Evolutionary conservation across 345 rosid species (phyloP).

Genomic region (Cochlearia excelsa): DNA sequence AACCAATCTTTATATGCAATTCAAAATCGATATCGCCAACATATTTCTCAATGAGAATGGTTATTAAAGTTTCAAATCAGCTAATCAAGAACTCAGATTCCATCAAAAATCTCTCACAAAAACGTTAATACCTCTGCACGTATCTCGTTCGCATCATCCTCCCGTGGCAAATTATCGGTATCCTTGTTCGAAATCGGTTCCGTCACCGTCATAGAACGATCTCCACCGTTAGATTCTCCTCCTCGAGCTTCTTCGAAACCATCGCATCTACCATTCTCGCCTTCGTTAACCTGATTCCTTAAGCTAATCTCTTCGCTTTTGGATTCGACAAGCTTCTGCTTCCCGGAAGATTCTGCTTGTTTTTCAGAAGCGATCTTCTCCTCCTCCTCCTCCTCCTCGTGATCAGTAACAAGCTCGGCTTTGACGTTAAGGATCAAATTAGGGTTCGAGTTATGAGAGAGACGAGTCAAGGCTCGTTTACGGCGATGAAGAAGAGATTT

Average conservation of each 20-base stretch:
- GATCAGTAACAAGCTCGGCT: constrained; percentile 14
- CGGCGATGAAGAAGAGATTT: constrained; percentile 64
- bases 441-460: constrained; percentile 34
- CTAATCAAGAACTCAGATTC: no score
- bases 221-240: constrained; percentile 29
- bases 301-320: constrained; percentile 28
- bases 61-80: neutral
- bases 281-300: constrained; percentile 18
- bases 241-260: constrained; percentile 14
- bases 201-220: constrained; percentile 12
- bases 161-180: constrained; percentile 11
- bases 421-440: constrained; percentile 24
- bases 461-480: constrained; percentile 54
- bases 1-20: constrained; percentile 2
- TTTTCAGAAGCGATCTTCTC: no score
- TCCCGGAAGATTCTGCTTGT: constrained; percentile 22
- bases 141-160: constrained; percentile 28
- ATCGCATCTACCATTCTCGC: constrained; percentile 23
- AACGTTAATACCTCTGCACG: no score
- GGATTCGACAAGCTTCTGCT: constrained; percentile 31
- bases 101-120: no score
- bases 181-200: constrained; percentile 22
- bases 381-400: no score
- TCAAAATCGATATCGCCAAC: neutral
- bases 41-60: neutral